Conservation (phyloP, 495 filamentous ascomycete species). For the Xylaria venustula region DNA sequence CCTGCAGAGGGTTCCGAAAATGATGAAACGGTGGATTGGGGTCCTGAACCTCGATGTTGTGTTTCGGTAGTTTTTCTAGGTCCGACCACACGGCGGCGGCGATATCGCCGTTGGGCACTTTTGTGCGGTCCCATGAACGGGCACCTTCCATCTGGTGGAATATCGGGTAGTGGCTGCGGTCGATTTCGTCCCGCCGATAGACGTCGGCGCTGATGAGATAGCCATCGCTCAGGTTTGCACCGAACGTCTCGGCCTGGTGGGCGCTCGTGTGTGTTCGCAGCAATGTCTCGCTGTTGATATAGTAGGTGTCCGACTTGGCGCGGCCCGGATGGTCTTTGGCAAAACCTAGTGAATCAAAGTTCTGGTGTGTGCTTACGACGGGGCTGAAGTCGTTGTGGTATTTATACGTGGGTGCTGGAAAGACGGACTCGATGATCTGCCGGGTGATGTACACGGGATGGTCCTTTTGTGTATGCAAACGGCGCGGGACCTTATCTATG, state of each 20-base stretch:
- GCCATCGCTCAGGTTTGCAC: constrained; percentile 67
- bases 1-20: constrained; percentile 81
- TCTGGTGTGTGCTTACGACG: constrained; percentile 80
- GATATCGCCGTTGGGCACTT: constrained; percentile 57
- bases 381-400: constrained; percentile 77
- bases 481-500: constrained; percentile 66
- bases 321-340: constrained; percentile 87
- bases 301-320: constrained; percentile 89
- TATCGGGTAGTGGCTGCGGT: constrained; percentile 90
- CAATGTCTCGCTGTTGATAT: constrained; percentile 80
- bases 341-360: constrained; percentile 96
- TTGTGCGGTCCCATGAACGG: constrained; percentile 76
- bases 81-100: constrained; percentile 64
- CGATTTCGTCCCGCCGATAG: constrained; percentile 91
- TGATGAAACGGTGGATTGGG: constrained; percentile 76
- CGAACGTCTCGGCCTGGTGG: constrained; percentile 86
- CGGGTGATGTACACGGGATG: constrained; percentile 91
- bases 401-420: constrained; percentile 68
- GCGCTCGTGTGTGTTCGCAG: constrained; percentile 92
- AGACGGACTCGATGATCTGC: constrained; percentile 86
- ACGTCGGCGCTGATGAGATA: constrained; percentile 95
- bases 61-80: constrained; percentile 64
- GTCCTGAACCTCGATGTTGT: constrained; percentile 77
- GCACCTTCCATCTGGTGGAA: constrained; percentile 99
- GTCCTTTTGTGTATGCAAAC: constrained; percentile 80